Conservation (phyloP, 495 filamentous ascomycete species). For the Penicillium paxilli region DNA sequence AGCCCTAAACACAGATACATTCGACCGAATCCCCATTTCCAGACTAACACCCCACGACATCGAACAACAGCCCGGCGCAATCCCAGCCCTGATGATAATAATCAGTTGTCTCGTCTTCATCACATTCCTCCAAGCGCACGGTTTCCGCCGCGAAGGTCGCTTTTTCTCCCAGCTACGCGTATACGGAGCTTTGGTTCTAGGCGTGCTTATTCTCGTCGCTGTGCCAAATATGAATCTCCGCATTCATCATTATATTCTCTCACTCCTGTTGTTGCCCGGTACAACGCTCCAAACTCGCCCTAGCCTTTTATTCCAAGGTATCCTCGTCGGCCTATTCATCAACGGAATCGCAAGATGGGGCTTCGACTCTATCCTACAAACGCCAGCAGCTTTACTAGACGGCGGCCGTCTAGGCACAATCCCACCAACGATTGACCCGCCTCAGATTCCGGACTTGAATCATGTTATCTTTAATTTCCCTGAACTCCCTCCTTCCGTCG, state of each 20-base stretch:
- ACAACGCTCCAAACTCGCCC: slow-evolving; percentile 59
- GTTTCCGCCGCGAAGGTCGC: slow-evolving; percentile 66
- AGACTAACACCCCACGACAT: slow-evolving; percentile 74
- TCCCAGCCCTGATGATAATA: slow-evolving; percentile 64
- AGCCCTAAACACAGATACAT: slow-evolving; percentile 72
- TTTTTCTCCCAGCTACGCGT: slow-evolving; percentile 63
- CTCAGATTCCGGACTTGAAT: slow-evolving; percentile 30
- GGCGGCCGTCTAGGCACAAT: slow-evolving; percentile 47
- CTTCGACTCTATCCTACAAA: slow-evolving; percentile 62
- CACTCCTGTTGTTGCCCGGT: slow-evolving; percentile 57
- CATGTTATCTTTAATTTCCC: slow-evolving; percentile 51
- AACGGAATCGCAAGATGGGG: slow-evolving; percentile 68
- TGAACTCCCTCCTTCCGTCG: slow-evolving; percentile 34
- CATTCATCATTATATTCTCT: slow-evolving; percentile 67
- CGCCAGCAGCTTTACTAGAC: slow-evolving; percentile 49
- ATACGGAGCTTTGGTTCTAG: slow-evolving; percentile 53
- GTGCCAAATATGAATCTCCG: slow-evolving; percentile 60
- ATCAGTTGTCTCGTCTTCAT: slow-evolving; percentile 54
- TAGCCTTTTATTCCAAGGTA: slow-evolving; percentile 57
- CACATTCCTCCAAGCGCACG: slow-evolving; percentile 60
- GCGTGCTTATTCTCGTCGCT: slow-evolving; percentile 47
- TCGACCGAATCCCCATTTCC: slow-evolving; percentile 74
- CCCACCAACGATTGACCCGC: slow-evolving; percentile 43
- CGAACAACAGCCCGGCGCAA: slow-evolving; percentile 71
- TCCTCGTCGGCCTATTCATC: slow-evolving; percentile 65